phyloP scores from a whole-genome alignment of 441 rosid species.

The Monsonia emarginata region DNA sequence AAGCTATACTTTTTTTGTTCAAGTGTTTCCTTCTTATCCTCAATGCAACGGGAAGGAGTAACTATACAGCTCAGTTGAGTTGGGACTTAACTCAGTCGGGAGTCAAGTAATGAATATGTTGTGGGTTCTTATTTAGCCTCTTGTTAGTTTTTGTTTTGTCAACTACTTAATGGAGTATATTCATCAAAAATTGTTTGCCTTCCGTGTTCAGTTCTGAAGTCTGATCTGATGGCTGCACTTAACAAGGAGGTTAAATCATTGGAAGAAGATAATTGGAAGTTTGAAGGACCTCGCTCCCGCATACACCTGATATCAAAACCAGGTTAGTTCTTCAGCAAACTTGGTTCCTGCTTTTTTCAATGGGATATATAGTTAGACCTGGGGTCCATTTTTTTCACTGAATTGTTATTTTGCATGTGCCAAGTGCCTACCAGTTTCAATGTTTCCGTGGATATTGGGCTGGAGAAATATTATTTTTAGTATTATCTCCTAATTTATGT shows the following conservation, averaged over 20 bases:
- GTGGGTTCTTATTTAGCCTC: not conserved
- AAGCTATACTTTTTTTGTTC: not conserved
- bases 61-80: not conserved
- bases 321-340: constrained; percentile 32
- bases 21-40: too few relatives aligned
- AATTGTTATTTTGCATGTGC: not conserved
- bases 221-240: constrained; percentile 64
- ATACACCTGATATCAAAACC: constrained; percentile 62
- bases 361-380: not conserved
- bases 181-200: not conserved
- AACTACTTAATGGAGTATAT: not conserved
- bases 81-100: not conserved
- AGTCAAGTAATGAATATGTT: not conserved
- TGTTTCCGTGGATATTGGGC: not conserved
- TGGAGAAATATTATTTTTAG: not conserved
- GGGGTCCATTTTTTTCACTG: not conserved
- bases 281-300: constrained; percentile 81
- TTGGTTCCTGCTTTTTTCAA: not conserved
- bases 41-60: not conserved
- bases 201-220: constrained; percentile 48
- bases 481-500: too few relatives aligned
- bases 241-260: constrained; percentile 72
- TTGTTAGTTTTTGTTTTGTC: not conserved
- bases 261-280: constrained; percentile 93
- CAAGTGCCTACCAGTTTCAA: too few relatives aligned